Base-by-base conservation (phyloP, 192 early-diverging fungal species). In the Backusella parvicylindrica region DNA sequence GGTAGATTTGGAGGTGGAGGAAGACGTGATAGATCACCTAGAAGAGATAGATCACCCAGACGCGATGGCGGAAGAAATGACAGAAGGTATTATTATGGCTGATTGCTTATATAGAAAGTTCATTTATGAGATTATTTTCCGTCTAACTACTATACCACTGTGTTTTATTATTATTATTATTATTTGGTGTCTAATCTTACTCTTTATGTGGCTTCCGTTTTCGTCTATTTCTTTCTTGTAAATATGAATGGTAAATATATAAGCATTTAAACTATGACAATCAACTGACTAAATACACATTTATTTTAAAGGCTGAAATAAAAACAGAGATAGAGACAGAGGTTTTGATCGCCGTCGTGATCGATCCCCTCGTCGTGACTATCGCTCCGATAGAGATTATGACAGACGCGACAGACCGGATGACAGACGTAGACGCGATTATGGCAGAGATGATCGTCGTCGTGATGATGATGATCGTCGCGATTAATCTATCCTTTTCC, bases 71-170 rank as follows among this genome's bases (percentile, higher is more conserved):
- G 72, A 65, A 36, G 67, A 36, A 33, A 16, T 41, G 70, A 77
- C 63, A 77, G 76, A 77, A 77, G 76, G 76, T 77, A 77, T 43
- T 65, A 31, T 60, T 18, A 33, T 18, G 18, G n/a, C 33, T 65
- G 6, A 23, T 13, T 53, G 50, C 50, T 53, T 53, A 53, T 53
- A 53, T 18, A 18, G 50, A 53, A 21, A 18, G 23, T 5, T 18
- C 18, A 21, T 18, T 21, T 53, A 53, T 53, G 23, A 53, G 5
- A 53, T 28, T 11, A 32, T 15, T 13, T 15, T 26, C 31, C 28
- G 28, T 71, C 70, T 71, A 47, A 71, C 70, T 6, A 71, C 70
- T 31, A 31, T 49, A 21, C 47, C 9, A 50, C 32, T 21, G 43
- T 47, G 23, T 71, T 60, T 71, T 60, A 30, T 41, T 68, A 50